Percentiles rank a stretch among this genome's conserved stretches.
Conservation (phyloP, 257 asterid genomes). For the Solanum paucissectum region DNA sequence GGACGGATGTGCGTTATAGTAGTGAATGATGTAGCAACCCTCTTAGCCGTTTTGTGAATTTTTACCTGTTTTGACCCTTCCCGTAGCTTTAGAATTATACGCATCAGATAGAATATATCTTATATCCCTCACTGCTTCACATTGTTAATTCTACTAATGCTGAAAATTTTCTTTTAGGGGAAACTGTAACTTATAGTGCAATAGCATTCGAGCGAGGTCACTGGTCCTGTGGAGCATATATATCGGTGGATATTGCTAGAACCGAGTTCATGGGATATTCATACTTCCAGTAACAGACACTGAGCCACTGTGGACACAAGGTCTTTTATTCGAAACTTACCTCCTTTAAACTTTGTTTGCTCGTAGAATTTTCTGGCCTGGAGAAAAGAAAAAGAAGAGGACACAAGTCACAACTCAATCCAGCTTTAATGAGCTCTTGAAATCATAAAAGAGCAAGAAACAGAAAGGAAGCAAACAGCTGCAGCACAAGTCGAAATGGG, state of each 20-base stretch:
- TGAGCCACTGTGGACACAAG: neutral
- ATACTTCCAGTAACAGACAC: neutral
- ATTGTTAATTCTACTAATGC: neutral
- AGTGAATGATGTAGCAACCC: neutral
- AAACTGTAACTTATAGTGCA: neutral
- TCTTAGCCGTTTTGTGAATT: neutral
- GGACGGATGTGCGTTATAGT: neutral
- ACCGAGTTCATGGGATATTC: neutral
- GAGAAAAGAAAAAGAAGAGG: constrained; percentile 6
- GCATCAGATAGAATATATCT: neutral
- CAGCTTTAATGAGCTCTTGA: neutral
- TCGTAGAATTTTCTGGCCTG: constrained; percentile 78
- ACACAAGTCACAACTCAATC: neutral
- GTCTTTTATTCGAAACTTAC: constrained; percentile 25
- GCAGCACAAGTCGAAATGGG: neutral
- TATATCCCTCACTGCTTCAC: neutral
- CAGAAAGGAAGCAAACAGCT: neutral
- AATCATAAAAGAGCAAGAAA: neutral
- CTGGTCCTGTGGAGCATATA: neutral
- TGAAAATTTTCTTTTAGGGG: neutral
- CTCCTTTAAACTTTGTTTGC: constrained; percentile 89
- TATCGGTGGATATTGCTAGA: neutral
- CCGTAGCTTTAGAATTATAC: neutral
- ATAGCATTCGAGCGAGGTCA: neutral
- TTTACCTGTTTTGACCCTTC: neutral